Base-by-base conservation (phyloP, 164 flowering plant species). In the Santalum album region DNA sequence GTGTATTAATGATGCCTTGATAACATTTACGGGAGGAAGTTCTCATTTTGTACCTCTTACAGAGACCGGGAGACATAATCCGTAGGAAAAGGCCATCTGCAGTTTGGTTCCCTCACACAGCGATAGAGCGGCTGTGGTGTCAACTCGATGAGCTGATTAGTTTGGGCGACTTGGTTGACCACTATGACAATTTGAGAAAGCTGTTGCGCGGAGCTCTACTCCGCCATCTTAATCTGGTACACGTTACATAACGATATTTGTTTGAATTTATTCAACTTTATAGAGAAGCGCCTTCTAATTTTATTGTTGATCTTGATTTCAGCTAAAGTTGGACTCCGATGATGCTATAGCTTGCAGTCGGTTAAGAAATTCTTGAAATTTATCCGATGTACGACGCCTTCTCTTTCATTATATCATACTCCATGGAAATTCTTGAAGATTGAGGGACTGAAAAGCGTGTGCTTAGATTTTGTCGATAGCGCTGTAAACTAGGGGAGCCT, bases 101-200 rank as follows among this genome's bases (percentile, higher is more conserved):
- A 22, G 74, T 78, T 58, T 92, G 97, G 96, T 92, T 92, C 59
- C 97, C 99, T 14, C 87, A 82, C 74, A 75, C 87, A 35, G 53
- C 79, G 7, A 66, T 92, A 36, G 90, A 89, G 69, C 79, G 74
- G 34, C 67, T 92, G 6, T 85, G 90, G 87, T 74, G 76, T 72
- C 75, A 77, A 35, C 79, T 92, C 42, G 90, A 82, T 62, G 84
- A 78, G 45, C 60, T 68, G 59, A 78, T 64, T 49, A 69, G 60
- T 36, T 60, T 61, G 12, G 95, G 90, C 26, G 83, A 77, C 73
- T 80, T 77, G 88, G 69, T 68, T 59, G 86, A 83, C 51, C 95
- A 87, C 35, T 77, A 80, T 62, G 80, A 82, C 14, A 85, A 83
- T 67, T 81, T 92, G 42, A 79, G 75, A 66, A 72, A 32, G 50